phyloP scores from a whole-genome alignment of 139 green algal species.

The Chlorella sp. region DNA sequence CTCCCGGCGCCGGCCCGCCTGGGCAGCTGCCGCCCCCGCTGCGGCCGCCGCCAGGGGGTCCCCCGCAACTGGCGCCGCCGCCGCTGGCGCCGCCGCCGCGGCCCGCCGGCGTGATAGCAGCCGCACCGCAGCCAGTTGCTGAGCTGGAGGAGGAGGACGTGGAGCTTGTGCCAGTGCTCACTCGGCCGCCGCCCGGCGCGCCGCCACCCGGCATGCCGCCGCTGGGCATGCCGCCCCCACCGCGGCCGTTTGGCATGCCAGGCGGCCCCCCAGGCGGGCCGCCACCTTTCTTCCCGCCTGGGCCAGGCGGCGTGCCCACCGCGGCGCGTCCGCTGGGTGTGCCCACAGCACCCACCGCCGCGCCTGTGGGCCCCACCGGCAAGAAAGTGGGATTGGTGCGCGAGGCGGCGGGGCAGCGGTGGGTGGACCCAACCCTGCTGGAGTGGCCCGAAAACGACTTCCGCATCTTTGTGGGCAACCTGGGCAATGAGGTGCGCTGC shows the following conservation, averaged over 20 bases:
- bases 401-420: conserved; percentile 69
- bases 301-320: not conserved
- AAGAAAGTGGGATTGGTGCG: conserved; percentile 55
- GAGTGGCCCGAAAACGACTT: conserved; percentile 97
- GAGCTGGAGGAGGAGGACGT: not conserved
- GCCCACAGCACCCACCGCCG: not conserved
- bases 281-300: not conserved
- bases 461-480: conserved; percentile 97
- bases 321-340: not conserved
- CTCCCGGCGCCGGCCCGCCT: too few species aligned
- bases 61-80: not conserved
- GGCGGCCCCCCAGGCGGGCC: too few species aligned
- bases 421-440: conserved; percentile 80
- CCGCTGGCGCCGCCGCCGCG: not conserved
- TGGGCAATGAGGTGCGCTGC: conserved; percentile 86
- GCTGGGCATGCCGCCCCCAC: conserved; percentile 5
- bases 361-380: not conserved
- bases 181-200: not conserved
- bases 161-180: not conserved
- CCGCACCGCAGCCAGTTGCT: not conserved
- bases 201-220: not conserved
- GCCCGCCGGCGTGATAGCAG: not conserved
- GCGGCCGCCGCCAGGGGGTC: not conserved
- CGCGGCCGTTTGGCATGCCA: not conserved
- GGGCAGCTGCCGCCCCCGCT: too few species aligned